Percentiles rank a stretch among this genome's conserved stretches.
Conservation (phyloP, 371 early-diverging fungal species). For the Syncephalastrum contaminatum region DNA sequence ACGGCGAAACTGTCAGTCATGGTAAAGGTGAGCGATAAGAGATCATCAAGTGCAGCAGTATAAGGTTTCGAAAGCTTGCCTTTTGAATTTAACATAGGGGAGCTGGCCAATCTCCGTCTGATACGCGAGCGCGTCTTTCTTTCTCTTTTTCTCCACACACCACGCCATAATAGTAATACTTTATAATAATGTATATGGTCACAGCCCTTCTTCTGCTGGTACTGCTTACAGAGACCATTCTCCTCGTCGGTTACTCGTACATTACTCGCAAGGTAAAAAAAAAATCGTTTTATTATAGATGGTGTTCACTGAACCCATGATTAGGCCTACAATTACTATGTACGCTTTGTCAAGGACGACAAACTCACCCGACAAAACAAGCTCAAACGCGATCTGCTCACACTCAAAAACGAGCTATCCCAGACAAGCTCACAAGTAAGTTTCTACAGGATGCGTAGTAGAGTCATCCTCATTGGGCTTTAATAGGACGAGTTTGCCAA, state of each 20-base stretch:
- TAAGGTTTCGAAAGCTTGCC: too few relatives aligned
- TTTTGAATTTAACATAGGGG: too few relatives aligned
- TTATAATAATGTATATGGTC: slow-evolving; percentile 45
- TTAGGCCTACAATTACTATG: slow-evolving; percentile 54
- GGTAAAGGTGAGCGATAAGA: too few relatives aligned
- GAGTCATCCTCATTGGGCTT: neutral
- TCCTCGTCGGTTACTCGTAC: slow-evolving; percentile 56
- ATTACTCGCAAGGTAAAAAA: slow-evolving; percentile 48
- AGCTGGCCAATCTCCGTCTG: too few relatives aligned
- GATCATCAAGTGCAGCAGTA: too few relatives aligned
- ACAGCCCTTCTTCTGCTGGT: slow-evolving; percentile 54
- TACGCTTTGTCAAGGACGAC: slow-evolving; percentile 43
- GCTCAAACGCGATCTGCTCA: slow-evolving; percentile 59
- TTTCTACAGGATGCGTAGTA: neutral
- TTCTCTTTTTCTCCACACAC: too few relatives aligned
- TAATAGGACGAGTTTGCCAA: slow-evolving; percentile 88
- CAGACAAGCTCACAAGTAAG: slow-evolving; percentile 68
- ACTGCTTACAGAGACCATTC: slow-evolving; percentile 55
- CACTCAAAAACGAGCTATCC: slow-evolving; percentile 56
- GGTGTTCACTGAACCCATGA: neutral
- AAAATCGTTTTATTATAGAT: slow-evolving; percentile 3
- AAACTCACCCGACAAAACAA: slow-evolving; percentile 49
- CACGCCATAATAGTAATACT: too few relatives aligned
- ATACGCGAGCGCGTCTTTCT: too few relatives aligned
- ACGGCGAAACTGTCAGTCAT: too few relatives aligned